These are phyloP conservation scores for Fusarium staphyleae DNA, from an alignment of 2,329 filamentous ascomycete species.

Conservation along the genomic window DNA sequence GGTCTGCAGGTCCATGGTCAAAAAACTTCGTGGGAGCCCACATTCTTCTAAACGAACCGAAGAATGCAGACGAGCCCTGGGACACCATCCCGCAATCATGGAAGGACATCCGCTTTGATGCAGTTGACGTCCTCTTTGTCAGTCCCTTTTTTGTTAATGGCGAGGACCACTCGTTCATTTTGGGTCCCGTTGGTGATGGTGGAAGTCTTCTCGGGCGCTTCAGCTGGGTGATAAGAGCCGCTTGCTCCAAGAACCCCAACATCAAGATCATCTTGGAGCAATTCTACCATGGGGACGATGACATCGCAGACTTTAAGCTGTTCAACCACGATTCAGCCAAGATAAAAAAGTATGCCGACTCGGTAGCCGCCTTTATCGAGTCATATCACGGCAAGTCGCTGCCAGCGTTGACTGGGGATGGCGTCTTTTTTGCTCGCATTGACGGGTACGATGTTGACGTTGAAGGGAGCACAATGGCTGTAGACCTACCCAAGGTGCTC, in stretches of 20 bases:
- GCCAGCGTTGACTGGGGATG: not conserved
- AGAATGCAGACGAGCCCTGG: not conserved
- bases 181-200: not conserved
- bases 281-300: not conserved
- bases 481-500: not conserved
- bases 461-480: not conserved
- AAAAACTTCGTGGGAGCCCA: not conserved
- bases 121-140: conserved; percentile 10
- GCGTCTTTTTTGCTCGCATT: conserved; percentile 2
- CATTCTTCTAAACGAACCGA: not conserved
- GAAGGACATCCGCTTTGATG: conserved; percentile 4
- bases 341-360: conserved; percentile 3
- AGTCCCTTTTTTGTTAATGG: conserved; percentile 5
- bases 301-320: not conserved
- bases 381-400: not conserved
- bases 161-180: not conserved
- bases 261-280: conserved; percentile 10
- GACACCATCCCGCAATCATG: conserved; percentile 1
- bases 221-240: conserved; percentile 6
- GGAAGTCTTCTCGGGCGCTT: not conserved
- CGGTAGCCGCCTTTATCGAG: conserved; percentile 1
- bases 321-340: not conserved
- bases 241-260: conserved; percentile 9
- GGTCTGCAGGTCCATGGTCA: not conserved
- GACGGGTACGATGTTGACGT: conserved; percentile 9